Evolutionary conservation across 257 asterid species (phyloP).

Genomic region (Buddleja alternifolia): DNA sequence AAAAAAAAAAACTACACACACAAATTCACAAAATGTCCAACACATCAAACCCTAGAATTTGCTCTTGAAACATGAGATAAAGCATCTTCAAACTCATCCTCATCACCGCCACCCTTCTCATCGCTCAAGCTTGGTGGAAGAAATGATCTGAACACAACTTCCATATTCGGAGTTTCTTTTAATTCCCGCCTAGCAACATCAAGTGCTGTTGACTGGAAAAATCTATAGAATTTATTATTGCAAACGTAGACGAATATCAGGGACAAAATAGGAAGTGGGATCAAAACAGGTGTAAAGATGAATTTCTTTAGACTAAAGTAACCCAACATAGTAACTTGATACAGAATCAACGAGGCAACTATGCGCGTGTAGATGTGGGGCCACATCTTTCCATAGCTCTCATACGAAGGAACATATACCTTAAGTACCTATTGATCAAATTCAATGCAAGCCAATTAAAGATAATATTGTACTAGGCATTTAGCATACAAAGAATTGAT

Average conservation of each 20-base stretch:
- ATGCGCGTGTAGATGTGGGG: conserved; percentile 58
- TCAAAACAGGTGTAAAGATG: conserved; percentile 34
- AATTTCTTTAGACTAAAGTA: conserved; percentile 45
- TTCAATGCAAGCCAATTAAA: not conserved
- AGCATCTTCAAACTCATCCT: conserved; percentile 72
- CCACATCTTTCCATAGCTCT: conserved; percentile 69
- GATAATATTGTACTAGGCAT: not conserved
- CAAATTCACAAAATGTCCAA: conserved; percentile 18
- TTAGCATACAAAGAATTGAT: not conserved
- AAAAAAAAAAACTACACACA: not conserved
- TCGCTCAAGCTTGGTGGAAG: conserved; percentile 53
- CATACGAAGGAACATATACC: conserved; percentile 59
- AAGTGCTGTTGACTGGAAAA: conserved; percentile 48
- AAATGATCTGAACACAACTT: conserved; percentile 45
- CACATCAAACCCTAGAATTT: conserved; percentile 40
- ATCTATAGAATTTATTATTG: conserved; percentile 44
- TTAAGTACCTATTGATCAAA: conserved; percentile 61
- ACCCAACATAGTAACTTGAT: conserved; percentile 60
- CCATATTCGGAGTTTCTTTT: conserved; percentile 57
- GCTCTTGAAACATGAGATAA: conserved; percentile 58
- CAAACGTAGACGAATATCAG: conserved; percentile 44
- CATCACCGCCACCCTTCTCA: conserved; percentile 66
- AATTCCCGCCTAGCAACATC: conserved; percentile 48
- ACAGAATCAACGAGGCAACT: conserved; percentile 50
- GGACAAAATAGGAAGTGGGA: conserved; percentile 52